A percentile compares a stretch with the other conserved stretches of the same genome.
These are phyloP conservation scores for Cyclostephanos invisitatus DNA, from an alignment of 108 stramenopile species.

Conservation along the genomic window DNA sequence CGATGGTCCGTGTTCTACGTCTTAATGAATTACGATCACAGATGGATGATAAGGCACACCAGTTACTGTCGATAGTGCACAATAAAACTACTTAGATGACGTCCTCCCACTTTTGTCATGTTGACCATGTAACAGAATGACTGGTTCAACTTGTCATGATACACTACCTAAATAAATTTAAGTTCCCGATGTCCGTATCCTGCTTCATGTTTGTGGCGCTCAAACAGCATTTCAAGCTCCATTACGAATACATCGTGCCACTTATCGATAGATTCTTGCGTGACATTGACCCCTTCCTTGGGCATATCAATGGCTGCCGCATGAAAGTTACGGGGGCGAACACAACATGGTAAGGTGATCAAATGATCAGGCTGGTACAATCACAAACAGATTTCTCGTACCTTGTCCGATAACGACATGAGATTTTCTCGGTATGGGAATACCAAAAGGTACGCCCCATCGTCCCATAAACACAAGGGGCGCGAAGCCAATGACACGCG, in stretches of 20 bases:
- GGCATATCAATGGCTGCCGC: slow-evolving; percentile 46
- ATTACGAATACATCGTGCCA: slow-evolving; percentile 50
- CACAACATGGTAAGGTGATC: neutral
- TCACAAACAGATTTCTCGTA: neutral
- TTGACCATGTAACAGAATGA: too few relatives aligned
- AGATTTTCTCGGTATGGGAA: slow-evolving; percentile 48
- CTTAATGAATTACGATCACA: too few relatives aligned
- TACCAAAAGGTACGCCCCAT: slow-evolving; percentile 54
- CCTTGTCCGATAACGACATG: slow-evolving; percentile 50
- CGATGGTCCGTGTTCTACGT: too few relatives aligned
- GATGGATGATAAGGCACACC: too few relatives aligned
- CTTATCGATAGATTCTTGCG: slow-evolving; percentile 46
- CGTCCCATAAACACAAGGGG: slow-evolving; percentile 53
- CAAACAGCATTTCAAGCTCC: slow-evolving; percentile 52
- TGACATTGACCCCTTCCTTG: slow-evolving; percentile 39
- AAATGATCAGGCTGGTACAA: neutral
- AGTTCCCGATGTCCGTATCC: slow-evolving; percentile 57
- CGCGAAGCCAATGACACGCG: slow-evolving; percentile 45
- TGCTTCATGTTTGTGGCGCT: slow-evolving; percentile 53
- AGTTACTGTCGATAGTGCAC: too few relatives aligned
- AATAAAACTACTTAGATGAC: too few relatives aligned
- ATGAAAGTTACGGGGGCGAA: neutral
- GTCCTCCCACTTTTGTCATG: too few relatives aligned
- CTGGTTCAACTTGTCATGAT: neutral
- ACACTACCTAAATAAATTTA: slow-evolving; percentile 42